These are phyloP conservation scores for Pythium sukuiense DNA, from an alignment of 352 stramenopile species.

Conservation along the genomic window DNA sequence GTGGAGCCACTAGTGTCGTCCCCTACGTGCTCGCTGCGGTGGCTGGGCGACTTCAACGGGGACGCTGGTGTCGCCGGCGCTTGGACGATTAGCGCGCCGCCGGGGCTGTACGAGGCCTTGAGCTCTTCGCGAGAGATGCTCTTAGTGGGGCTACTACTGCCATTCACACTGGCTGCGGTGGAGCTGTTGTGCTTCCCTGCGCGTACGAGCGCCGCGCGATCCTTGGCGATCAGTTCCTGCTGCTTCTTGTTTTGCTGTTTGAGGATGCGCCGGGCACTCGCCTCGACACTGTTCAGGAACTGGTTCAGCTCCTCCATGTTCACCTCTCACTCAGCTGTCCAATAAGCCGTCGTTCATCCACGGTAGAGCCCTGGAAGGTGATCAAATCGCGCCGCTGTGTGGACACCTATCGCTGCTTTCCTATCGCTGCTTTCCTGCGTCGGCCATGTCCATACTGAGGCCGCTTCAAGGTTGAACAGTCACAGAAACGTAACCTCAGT, in stretches of 20 bases:
- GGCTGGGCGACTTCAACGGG: conserved; percentile 27
- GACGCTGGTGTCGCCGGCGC: conserved; percentile 28
- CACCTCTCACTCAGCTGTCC: background rate
- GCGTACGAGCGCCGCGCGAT: conserved; percentile 40
- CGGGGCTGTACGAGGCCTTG: conserved; percentile 51
- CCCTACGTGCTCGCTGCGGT: conserved; percentile 31
- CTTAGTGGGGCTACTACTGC: conserved; percentile 20
- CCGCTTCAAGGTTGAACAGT: conserved; percentile 11
- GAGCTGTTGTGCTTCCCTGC: conserved; percentile 27
- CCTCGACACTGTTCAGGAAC: conserved; percentile 80
- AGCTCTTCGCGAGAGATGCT: conserved; percentile 56
- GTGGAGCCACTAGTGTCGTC: conserved; percentile 2
- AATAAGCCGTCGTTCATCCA: background rate
- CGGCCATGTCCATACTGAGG: background rate
- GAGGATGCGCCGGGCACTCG: conserved; percentile 73
- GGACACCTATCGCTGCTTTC: background rate
- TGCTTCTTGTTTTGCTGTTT: conserved; percentile 82
- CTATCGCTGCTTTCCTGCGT: background rate
- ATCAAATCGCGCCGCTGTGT: background rate
- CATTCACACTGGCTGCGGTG: conserved; percentile 15
- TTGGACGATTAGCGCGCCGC: conserved; percentile 51
- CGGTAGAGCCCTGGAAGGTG: background rate
- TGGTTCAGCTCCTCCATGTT: conserved; percentile 75
- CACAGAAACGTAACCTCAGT: background rate
- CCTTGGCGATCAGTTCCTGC: conserved; percentile 50